Conservation (phyloP, 2,329 filamentous ascomycete species). For the Aspergillus sp. region DNA sequence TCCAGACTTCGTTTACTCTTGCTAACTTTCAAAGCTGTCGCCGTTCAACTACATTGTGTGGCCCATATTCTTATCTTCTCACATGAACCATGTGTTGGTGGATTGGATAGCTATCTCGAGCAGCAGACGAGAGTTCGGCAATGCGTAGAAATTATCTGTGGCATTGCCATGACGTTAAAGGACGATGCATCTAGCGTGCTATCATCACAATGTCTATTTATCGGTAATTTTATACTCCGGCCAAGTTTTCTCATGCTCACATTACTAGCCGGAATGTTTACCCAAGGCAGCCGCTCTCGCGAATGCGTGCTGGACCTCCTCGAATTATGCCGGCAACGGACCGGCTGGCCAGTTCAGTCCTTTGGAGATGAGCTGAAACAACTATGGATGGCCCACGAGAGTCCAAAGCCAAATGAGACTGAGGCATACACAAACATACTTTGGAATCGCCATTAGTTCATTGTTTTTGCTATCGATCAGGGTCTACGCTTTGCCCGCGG, state of each 20-base stretch:
- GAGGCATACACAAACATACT: not conserved
- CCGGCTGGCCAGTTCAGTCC: conserved; percentile 22
- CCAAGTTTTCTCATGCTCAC: not conserved
- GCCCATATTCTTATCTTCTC: conserved; percentile 22
- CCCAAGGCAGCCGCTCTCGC: conserved; percentile 9
- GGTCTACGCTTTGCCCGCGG: conserved; percentile 11
- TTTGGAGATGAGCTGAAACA: conserved; percentile 22
- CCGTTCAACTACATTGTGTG: conserved; percentile 23
- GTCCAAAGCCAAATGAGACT: not conserved
- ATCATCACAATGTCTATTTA: conserved; percentile 27
- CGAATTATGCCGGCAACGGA: conserved; percentile 17
- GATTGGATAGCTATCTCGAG: conserved; percentile 19
- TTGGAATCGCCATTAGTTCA: not conserved
- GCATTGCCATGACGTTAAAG: conserved; percentile 25
- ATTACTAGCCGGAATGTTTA: conserved; percentile 19
- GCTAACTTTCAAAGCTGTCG: conserved; percentile 10
- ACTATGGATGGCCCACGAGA: conserved; percentile 15
- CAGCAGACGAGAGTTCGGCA: conserved; percentile 19
- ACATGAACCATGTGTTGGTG: conserved; percentile 23
- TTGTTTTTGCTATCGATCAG: not conserved
- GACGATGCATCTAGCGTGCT: conserved; percentile 25
- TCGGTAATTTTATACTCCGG: not conserved
- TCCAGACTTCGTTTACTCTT: no score
- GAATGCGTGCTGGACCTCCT: conserved; percentile 20
- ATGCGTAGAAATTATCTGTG: conserved; percentile 25